A percentile compares a stretch with the other conserved stretches of the same genome.
Evolutionary conservation across 1,284 basidiomycete species (phyloP).

Genomic region (Tetrapyrgos nigripes): DNA sequence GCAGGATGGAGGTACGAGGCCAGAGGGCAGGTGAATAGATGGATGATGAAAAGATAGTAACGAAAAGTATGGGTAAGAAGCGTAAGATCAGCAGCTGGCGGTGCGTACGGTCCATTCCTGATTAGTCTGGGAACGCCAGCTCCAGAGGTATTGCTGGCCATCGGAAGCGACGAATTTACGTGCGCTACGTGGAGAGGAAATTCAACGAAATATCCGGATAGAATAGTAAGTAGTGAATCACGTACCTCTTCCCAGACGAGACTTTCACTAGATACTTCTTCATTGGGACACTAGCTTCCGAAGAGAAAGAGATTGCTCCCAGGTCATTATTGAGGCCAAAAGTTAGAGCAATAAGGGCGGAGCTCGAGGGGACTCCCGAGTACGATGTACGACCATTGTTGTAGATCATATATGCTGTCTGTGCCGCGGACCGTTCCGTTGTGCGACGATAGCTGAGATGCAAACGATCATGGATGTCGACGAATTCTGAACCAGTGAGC

Average conservation of each 20-base stretch:
- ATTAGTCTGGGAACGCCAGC: slow-evolving; percentile 48
- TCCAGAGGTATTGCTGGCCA: slow-evolving; percentile 65
- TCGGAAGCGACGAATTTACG: slow-evolving; percentile 65
- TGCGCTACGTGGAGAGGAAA: slow-evolving; percentile 24
- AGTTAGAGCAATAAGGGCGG: slow-evolving; percentile 53
- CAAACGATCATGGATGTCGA: slow-evolving; percentile 68
- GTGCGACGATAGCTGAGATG: slow-evolving; percentile 55
- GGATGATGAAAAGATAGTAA: background rate
- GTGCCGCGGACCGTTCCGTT: slow-evolving; percentile 40
- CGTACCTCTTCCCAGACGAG: slow-evolving; percentile 47
- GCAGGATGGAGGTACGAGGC: background rate
- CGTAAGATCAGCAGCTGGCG: background rate
- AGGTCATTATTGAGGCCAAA: slow-evolving; percentile 57
- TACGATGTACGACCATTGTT: slow-evolving; percentile 41
- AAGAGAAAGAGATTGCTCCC: slow-evolving; percentile 55
- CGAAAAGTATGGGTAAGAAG: no score
- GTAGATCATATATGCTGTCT: slow-evolving; percentile 59
- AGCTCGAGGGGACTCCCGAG: slow-evolving; percentile 7
- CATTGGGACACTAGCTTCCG: slow-evolving; percentile 51
- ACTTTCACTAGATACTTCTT: slow-evolving; percentile 53
- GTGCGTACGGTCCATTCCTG: slow-evolving; percentile 64
- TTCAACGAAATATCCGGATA: slow-evolving; percentile 9
- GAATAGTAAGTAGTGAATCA: background rate
- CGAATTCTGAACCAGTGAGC: slow-evolving; percentile 59
- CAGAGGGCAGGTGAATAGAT: background rate